phyloP scores from a whole-genome alignment of 371 early-diverging fungal species.

The Mortierella sp. region DNA sequence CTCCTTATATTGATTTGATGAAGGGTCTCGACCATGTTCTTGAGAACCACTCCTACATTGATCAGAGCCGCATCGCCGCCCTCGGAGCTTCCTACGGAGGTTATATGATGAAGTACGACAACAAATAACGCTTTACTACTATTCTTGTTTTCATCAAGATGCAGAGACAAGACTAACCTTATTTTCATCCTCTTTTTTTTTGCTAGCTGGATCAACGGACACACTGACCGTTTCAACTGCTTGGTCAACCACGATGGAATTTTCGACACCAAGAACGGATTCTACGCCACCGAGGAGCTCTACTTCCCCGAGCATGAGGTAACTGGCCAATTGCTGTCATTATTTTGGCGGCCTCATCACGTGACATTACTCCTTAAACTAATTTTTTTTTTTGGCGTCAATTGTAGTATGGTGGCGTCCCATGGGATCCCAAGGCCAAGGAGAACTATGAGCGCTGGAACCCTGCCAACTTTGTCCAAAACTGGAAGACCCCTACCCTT shows the following conservation, averaged over 20 bases:
- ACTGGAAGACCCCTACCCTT: conserved; percentile 87
- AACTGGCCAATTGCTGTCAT: neutral
- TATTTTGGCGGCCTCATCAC: neutral
- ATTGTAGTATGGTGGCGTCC: conserved; percentile 73
- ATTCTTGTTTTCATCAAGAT: neutral
- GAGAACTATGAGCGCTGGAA: conserved; percentile 76
- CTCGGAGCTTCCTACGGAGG: conserved; percentile 90
- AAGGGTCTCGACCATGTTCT: conserved; percentile 79
- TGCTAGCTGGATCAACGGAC: conserved; percentile 69
- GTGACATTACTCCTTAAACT: neutral
- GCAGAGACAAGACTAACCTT: neutral
- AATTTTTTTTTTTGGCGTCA: neutral
- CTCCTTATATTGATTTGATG: conserved; percentile 82
- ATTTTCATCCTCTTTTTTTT: neutral
- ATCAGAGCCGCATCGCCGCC: conserved; percentile 71
- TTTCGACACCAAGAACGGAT: conserved; percentile 74
- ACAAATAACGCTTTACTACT: neutral
- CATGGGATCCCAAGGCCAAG: conserved; percentile 71
- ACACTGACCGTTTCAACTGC: conserved; percentile 77
- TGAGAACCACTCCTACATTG: conserved; percentile 70
- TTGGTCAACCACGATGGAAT: conserved; percentile 90
- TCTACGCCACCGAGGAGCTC: conserved; percentile 85
- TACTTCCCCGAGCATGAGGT: conserved; percentile 84
- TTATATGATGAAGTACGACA: conserved; percentile 78
- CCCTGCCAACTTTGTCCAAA: conserved; percentile 77